Evolutionary conservation across 2,329 filamentous ascomycete genomes (phyloP).

Genomic region (Lasiodiplodia citricola): DNA sequence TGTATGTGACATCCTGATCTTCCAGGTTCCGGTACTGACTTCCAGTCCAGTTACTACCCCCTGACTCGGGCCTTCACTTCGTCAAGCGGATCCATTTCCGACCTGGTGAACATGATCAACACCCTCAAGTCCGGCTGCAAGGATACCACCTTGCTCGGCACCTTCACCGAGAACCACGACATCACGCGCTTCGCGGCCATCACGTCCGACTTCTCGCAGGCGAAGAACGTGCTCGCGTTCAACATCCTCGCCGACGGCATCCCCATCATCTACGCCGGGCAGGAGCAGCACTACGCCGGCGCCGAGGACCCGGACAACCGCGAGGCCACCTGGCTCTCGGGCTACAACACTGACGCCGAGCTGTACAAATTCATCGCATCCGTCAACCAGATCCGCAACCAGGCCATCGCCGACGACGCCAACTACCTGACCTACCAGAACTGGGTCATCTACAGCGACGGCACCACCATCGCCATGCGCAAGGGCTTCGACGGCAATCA

Average conservation of each 20-base stretch:
- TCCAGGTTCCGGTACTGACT: not conserved
- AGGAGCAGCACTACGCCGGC: constrained; percentile 49
- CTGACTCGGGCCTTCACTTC: constrained; percentile 45
- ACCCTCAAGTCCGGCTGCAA: constrained; percentile 42
- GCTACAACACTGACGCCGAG: constrained; percentile 46
- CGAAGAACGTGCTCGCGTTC: constrained; percentile 47
- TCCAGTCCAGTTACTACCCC: constrained; percentile 40
- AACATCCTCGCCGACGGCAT: constrained; percentile 50
- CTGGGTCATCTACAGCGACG: constrained; percentile 51
- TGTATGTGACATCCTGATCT: constrained; percentile 16
- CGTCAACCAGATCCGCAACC: constrained; percentile 51
- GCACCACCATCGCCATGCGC: constrained; percentile 51
- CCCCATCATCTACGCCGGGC: constrained; percentile 50
- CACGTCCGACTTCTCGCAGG: constrained; percentile 44
- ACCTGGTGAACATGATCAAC: constrained; percentile 42
- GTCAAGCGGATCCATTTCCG: constrained; percentile 43
- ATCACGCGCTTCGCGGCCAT: constrained; percentile 45
- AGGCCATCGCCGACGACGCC: constrained; percentile 45
- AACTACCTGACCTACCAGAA: constrained; percentile 51
- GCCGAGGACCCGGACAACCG: constrained; percentile 45
- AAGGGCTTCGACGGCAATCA: constrained; percentile 49
- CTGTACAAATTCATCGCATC: constrained; percentile 47
- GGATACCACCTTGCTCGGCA: constrained; percentile 45
- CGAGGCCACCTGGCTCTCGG: constrained; percentile 46
- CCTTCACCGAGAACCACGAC: constrained; percentile 51